phyloP scores from a whole-genome alignment of 1,284 basidiomycete genomes.

The Caloboletus inedulis region DNA sequence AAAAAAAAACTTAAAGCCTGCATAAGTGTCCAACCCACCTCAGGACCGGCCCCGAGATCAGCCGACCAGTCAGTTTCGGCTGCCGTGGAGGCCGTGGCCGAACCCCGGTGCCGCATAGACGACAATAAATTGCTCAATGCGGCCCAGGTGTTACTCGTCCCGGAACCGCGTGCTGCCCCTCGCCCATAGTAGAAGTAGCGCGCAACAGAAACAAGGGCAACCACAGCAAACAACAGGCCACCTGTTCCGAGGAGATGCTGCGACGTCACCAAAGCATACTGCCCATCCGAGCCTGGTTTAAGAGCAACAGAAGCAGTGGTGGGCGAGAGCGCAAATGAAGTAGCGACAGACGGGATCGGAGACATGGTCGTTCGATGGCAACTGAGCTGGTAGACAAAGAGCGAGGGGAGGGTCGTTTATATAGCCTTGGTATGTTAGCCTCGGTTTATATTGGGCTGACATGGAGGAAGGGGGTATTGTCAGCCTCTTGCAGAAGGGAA shows the following conservation, averaged over 20 bases:
- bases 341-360: constrained; percentile 18
- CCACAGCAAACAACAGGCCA: constrained; percentile 20
- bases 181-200: constrained; percentile 17
- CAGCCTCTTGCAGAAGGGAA: constrained; percentile 7
- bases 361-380: constrained; percentile 20
- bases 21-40: constrained; percentile 9
- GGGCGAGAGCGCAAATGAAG: constrained; percentile 5
- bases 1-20: neutral
- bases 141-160: constrained; percentile 7
- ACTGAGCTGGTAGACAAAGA: constrained; percentile 1
- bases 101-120: constrained; percentile 1
- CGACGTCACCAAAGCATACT: constrained; percentile 5
- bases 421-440: constrained; percentile 5
- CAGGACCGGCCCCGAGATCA: constrained; percentile 12
- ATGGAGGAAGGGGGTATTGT: neutral
- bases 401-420: constrained; percentile 6
- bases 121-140: constrained; percentile 14
- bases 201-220: constrained; percentile 16
- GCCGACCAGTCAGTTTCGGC: neutral
- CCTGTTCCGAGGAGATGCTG: constrained; percentile 13
- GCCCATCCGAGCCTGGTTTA: neutral
- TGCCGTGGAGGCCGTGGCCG: neutral
- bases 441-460: constrained; percentile 8
- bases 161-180: neutral
- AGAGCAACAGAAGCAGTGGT: constrained; percentile 2